phyloP scores from a whole-genome alignment of 1,139 yeast species.

The Debaryomycetaceae sp. region DNA sequence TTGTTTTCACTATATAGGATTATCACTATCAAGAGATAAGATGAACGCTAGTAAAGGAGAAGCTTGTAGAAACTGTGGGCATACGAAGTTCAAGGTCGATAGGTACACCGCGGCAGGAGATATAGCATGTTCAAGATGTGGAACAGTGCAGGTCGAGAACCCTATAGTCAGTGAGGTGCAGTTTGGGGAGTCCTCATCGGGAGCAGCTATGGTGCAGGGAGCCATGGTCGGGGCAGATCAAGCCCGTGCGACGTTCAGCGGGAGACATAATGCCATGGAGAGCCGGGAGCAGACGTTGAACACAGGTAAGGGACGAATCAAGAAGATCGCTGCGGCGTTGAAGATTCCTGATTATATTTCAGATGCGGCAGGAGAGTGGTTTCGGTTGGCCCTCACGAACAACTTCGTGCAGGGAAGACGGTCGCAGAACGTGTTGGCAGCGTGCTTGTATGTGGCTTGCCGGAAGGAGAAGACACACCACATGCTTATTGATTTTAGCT shows the following conservation, averaged over 20 bases:
- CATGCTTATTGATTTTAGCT: conserved; percentile 92
- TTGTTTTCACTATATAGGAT: background rate
- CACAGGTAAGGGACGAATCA: conserved; percentile 75
- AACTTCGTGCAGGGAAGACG: conserved; percentile 95
- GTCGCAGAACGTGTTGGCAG: conserved; percentile 91
- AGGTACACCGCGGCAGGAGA: conserved; percentile 64
- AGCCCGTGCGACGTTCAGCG: conserved; percentile 65
- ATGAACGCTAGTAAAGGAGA: conserved; percentile 13
- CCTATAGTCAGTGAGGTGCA: conserved; percentile 95
- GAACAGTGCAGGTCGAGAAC: conserved; percentile 84
- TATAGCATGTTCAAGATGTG: conserved; percentile 77
- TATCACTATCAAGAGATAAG: conserved; percentile 4
- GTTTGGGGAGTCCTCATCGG: conserved; percentile 86
- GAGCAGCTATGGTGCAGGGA: conserved; percentile 96
- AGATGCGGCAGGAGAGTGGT: conserved; percentile 87
- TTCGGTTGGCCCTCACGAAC: conserved; percentile 75
- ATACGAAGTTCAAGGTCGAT: conserved; percentile 29
- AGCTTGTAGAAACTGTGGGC: conserved; percentile 32
- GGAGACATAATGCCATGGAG: conserved; percentile 69
- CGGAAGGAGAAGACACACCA: conserved; percentile 88
- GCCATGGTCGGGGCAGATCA: conserved; percentile 90
- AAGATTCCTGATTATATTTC: conserved; percentile 79
- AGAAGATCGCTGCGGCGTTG: conserved; percentile 74
- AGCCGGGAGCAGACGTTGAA: conserved; percentile 83
- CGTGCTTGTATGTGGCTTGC: conserved; percentile 93